Percentiles rank a stretch among this genome's conserved stretches.
Conservation (phyloP, 441 rosid species). For the Syzygium syzygioides region DNA sequence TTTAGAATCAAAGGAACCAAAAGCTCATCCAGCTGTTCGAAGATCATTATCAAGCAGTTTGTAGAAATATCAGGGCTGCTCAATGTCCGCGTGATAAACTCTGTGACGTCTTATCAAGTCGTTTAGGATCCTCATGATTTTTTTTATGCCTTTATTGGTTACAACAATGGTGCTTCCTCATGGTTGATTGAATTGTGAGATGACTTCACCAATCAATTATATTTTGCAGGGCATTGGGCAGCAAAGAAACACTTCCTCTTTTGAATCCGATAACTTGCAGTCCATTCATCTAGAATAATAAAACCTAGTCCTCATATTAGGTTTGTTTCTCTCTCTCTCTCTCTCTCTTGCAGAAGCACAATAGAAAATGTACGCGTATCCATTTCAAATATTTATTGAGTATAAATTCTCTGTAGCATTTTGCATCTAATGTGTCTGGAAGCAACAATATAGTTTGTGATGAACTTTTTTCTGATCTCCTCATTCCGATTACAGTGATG, state of each 20-base stretch:
- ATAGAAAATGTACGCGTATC: not conserved
- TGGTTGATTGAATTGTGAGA: not conserved
- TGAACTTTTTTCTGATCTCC: slow-evolving; percentile 9
- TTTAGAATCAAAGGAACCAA: not conserved
- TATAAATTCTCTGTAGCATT: not conserved
- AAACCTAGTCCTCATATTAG: slow-evolving; percentile 32
- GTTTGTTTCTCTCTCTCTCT: slow-evolving; percentile 25
- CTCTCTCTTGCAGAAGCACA: not conserved
- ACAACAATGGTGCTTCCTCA: not conserved
- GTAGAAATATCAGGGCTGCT: not conserved
- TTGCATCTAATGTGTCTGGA: not conserved
- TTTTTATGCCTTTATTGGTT: not conserved
- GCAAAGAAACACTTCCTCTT: slow-evolving; percentile 27
- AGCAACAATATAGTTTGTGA: not conserved
- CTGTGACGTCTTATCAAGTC: not conserved
- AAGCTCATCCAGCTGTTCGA: not conserved
- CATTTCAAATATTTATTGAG: not conserved
- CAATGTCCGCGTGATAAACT: not conserved
- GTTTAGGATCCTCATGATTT: not conserved
- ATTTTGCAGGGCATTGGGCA: slow-evolving; percentile 43
- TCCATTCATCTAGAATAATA: slow-evolving; percentile 54
- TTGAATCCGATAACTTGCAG: slow-evolving; percentile 51
- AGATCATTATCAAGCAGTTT: not conserved
- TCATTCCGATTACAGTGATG: slow-evolving; percentile 36
- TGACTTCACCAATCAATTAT: not conserved